Percentiles rank a stretch among this genome's conserved stretches.
Evolutionary conservation across 2,329 filamentous ascomycete genomes (phyloP).

Genomic region (Colletotrichum musicola): DNA sequence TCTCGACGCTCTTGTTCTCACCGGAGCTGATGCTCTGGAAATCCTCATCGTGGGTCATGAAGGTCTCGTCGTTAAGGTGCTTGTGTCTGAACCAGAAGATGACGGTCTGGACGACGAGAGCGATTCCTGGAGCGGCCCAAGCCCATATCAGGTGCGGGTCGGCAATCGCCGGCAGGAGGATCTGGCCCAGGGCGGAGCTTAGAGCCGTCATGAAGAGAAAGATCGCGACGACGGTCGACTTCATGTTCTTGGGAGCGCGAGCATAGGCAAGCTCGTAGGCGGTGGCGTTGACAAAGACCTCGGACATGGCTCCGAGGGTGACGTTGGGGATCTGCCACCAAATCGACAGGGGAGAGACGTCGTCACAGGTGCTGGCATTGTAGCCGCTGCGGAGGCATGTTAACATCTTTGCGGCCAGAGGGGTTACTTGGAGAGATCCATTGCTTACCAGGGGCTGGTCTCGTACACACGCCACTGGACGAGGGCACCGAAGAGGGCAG

Average conservation of each 20-base stretch:
- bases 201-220: slow-evolving; percentile 70
- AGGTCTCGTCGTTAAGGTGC: slow-evolving; percentile 41
- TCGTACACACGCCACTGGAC: slow-evolving; percentile 72
- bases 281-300: slow-evolving; percentile 73
- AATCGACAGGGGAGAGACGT: slow-evolving; percentile 59
- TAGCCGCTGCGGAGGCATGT: slow-evolving; percentile 49
- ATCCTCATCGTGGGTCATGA: slow-evolving; percentile 34
- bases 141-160: slow-evolving; percentile 51
- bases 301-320: slow-evolving; percentile 64
- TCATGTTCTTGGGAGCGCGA: slow-evolving; percentile 75
- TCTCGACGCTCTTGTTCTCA: slow-evolving; percentile 19
- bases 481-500: slow-evolving; percentile 68
- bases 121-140: slow-evolving; percentile 45
- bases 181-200: slow-evolving; percentile 63
- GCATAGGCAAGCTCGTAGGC: slow-evolving; percentile 77
- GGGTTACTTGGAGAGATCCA: not conserved
- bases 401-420: not conserved
- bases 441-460: slow-evolving; percentile 58
- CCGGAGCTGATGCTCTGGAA: not conserved
- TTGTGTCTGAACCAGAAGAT: slow-evolving; percentile 44
- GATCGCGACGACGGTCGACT: slow-evolving; percentile 68
- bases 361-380: slow-evolving; percentile 55
- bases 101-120: slow-evolving; percentile 42
- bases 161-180: slow-evolving; percentile 55
- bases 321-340: slow-evolving; percentile 64